Conservation (phyloP, 176 grass and related monocot species). For the bread wheat (Triticum aestivum) region DNA sequence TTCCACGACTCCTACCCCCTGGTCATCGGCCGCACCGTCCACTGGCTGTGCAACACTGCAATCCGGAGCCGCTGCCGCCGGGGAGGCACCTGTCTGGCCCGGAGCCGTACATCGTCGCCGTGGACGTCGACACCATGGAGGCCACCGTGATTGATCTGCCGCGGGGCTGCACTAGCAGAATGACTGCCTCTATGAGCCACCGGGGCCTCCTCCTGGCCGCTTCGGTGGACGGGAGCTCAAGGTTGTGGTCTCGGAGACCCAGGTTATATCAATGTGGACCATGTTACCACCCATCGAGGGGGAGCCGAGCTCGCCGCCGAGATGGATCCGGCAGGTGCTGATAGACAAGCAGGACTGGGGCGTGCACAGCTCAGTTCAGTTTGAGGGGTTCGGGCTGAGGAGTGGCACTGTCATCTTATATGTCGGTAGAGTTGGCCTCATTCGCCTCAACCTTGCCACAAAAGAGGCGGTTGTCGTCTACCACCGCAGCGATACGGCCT, state of each 20-base stretch:
- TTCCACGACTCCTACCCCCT: background rate
- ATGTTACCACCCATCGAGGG: background rate
- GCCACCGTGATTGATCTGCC: background rate
- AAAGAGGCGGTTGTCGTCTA: no score
- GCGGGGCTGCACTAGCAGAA: background rate
- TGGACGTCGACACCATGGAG: background rate
- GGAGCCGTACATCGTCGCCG: slow-evolving; percentile 4
- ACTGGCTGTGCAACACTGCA: background rate
- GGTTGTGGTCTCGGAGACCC: background rate
- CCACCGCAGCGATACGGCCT: no score
- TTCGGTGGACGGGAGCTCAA: background rate
- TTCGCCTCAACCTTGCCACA: no score
- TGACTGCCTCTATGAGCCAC: background rate
- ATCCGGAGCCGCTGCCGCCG: background rate
- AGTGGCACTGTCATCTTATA: no score
- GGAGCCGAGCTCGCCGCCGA: background rate
- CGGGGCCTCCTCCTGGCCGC: background rate
- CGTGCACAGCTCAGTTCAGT: background rate
- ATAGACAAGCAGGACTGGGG: slow-evolving; percentile 21
- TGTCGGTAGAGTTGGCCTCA: no score
- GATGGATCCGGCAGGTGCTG: background rate
- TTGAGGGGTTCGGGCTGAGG: no score
- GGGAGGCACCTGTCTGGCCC: background rate
- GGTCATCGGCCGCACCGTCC: slow-evolving; percentile 3
- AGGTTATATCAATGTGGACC: slow-evolving; percentile 11